Base-by-base conservation (phyloP, 352 stramenopile species). In the Globisporangium heterothallicum region DNA sequence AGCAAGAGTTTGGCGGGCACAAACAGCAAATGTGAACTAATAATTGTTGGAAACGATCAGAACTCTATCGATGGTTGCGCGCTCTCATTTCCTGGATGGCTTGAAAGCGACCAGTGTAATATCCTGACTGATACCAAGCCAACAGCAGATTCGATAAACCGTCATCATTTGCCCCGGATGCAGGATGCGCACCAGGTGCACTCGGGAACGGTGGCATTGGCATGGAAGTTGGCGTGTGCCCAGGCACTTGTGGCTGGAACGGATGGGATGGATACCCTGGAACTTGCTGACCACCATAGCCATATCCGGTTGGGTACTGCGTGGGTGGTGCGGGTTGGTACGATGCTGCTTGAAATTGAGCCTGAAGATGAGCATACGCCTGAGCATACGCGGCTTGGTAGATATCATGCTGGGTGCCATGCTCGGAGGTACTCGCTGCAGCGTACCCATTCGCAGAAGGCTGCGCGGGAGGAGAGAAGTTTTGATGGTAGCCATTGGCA, bases 41-140 rank as follows among this genome's bases (percentile, higher is more conserved):
- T 26, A 25, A 14, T 16, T 44, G 6, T 9, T 22, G 35, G 27
- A 30, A n/a, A 25, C 38, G 38, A 41, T 35, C 18, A 21, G n/a
- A 18, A 45, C 29, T 22, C 19, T 57, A 62, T 48, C 42, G 56
- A 13, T 51, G 57, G 25, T 46, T 47, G 22, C 51, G 56, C 21
- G 45, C 53, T 43, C 73, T 80, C 73, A 87, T 88, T 56, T 91
- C 79, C 52, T 88, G 79, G 44, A 86, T 80, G 4, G 77, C 78
- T 66, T 89, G 76, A 55, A 83, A 91, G 40, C 80, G 70, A 6
- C 80, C 80, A 1, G 79, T 89, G 50, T 87, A 88, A 58, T 91
- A 93, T 45, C 79, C 83, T 16, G 78, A 90, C 51, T 91, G 80
- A 64, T 91, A 93, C 80, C 83, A 93, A n/a, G 83, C 68, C 47